Conservation (phyloP, 2,329 filamentous ascomycete species). For the Diplodia corticola region DNA sequence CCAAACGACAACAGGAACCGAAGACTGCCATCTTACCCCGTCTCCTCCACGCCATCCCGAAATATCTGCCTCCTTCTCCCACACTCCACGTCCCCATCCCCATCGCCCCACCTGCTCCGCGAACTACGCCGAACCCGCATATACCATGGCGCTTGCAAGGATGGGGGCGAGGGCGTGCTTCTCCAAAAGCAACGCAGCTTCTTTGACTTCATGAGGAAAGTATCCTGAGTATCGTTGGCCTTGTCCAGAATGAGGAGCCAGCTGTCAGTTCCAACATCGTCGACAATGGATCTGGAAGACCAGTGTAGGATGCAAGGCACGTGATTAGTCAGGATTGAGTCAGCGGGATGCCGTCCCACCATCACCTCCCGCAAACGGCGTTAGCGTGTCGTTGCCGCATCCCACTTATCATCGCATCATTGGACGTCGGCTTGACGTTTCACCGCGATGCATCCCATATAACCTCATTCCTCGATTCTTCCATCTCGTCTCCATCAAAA, state of each 20-base stretch:
- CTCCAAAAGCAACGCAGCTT: neutral
- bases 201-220: neutral
- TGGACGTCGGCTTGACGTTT: conserved; percentile 4
- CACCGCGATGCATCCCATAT: conserved; percentile 19
- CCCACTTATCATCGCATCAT: conserved; percentile 11
- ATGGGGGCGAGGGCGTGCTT: neutral
- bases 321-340: neutral
- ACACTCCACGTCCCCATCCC: neutral
- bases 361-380: neutral
- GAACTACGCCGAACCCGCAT: neutral
- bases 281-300: too few species aligned
- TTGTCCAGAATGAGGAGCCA: neutral
- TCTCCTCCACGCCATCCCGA: neutral
- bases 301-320: too few species aligned
- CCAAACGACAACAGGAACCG: too few species aligned
- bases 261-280: too few species aligned
- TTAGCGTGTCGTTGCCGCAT: neutral
- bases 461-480: conserved; percentile 12
- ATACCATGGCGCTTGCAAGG: neutral
- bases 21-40: too few species aligned
- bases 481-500: conserved; percentile 21
- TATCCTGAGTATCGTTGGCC: neutral
- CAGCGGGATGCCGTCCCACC: neutral
- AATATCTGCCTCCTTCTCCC: neutral
- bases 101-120: neutral